phyloP scores from a whole-genome alignment of 805 yeast genomes.

The Geotrichum ghanense region DNA sequence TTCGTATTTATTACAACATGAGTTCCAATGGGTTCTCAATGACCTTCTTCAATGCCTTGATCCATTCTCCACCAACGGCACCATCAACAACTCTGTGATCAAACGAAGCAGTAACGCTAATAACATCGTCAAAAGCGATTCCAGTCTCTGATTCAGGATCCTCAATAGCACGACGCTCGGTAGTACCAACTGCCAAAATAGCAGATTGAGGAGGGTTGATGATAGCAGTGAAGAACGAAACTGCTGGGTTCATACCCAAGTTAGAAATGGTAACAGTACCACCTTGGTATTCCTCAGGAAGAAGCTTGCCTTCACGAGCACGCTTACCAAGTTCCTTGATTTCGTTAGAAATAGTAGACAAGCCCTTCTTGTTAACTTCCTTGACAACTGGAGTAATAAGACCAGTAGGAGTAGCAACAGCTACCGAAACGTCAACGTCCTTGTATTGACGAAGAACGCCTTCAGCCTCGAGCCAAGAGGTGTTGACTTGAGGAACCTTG shows the following conservation, averaged over 20 bases:
- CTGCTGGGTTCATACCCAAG: slow-evolving; percentile 98
- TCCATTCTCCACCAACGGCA: slow-evolving; percentile 94
- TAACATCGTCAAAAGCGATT: slow-evolving; percentile 81
- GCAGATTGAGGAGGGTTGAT: slow-evolving; percentile 97
- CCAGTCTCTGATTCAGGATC: slow-evolving; percentile 87
- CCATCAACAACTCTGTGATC: slow-evolving; percentile 98
- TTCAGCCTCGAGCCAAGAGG: slow-evolving; percentile 84
- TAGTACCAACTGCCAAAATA: slow-evolving; percentile 89
- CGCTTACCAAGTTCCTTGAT: slow-evolving; percentile 91
- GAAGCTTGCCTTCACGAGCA: slow-evolving; percentile 87
- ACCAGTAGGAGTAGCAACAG: slow-evolving; percentile 97
- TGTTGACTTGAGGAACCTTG: slow-evolving; percentile 88
- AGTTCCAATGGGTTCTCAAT: slow-evolving; percentile 94
- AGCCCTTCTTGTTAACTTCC: slow-evolving; percentile 80
- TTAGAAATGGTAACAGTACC: slow-evolving; percentile 98
- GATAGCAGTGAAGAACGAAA: slow-evolving; percentile 85
- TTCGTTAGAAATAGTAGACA: slow-evolving; percentile 66
- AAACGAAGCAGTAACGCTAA: slow-evolving; percentile 90
- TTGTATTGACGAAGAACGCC: slow-evolving; percentile 86
- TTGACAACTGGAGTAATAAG: slow-evolving; percentile 92
- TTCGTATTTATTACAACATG: slow-evolving; percentile 47
- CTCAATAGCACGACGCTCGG: slow-evolving; percentile 84
- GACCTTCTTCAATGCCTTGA: slow-evolving; percentile 81
- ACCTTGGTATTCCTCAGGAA: slow-evolving; percentile 97
- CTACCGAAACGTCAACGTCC: slow-evolving; percentile 93